A percentile compares a stretch with the other conserved stretches of the same genome.
Conservation (phyloP, 1,139 yeast genomes). For the Saccharomycopsis hybrid region DNA sequence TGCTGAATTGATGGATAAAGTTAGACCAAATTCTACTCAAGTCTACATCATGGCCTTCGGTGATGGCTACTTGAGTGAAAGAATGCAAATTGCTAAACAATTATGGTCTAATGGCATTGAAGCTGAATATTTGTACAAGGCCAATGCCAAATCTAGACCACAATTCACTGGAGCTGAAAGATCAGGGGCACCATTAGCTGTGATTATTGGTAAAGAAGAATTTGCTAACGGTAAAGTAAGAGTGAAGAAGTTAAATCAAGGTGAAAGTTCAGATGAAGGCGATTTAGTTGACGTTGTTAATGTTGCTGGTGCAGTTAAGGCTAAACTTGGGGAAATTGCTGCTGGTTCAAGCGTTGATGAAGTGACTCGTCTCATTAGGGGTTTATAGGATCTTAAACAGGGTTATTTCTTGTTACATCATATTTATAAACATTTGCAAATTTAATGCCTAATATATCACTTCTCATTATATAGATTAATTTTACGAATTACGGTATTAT, state of each 20-base stretch:
- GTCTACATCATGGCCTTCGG: conserved; percentile 97
- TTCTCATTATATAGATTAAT: no score
- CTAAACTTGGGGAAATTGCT: conserved; percentile 35
- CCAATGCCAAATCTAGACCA: conserved; percentile 88
- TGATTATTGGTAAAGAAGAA: conserved; percentile 93
- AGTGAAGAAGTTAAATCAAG: conserved; percentile 83
- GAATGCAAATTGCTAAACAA: conserved; percentile 76
- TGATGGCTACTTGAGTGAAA: conserved; percentile 88
- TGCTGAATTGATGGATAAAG: conserved; percentile 45
- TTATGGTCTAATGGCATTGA: conserved; percentile 88
- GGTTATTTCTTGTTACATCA: background rate
- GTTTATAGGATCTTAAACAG: conserved; percentile 40
- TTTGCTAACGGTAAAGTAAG: conserved; percentile 67
- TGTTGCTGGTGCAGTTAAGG: conserved; percentile 48
- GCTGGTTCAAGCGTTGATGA: conserved; percentile 36
- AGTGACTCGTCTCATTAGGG: conserved; percentile 54
- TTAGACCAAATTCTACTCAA: conserved; percentile 83
- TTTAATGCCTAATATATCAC: no score
- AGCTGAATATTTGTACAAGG: conserved; percentile 83
- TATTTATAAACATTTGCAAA: no score
- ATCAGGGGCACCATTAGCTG: conserved; percentile 84
- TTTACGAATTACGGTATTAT: no score
- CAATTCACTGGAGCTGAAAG: conserved; percentile 98
- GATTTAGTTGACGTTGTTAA: conserved; percentile 60
- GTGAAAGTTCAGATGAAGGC: conserved; percentile 84